These are phyloP conservation scores for Thalassiosira mediterranea DNA, from an alignment of 352 stramenopile genomes.

Conservation along the genomic window DNA sequence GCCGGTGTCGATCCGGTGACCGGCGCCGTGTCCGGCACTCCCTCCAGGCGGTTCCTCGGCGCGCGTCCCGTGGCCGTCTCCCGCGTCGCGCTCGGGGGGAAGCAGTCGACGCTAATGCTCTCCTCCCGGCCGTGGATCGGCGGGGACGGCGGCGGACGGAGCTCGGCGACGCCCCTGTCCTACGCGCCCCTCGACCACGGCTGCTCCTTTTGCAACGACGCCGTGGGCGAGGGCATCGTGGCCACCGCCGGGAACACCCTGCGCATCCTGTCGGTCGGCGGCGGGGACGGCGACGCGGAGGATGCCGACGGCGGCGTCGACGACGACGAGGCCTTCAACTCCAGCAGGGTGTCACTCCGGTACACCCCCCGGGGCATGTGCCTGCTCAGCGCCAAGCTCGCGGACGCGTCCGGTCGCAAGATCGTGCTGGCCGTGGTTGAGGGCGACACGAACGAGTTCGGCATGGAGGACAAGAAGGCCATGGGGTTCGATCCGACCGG, in stretches of 20 bases:
- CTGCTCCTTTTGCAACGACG: conserved; percentile 94
- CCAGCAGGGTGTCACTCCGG: conserved; percentile 92
- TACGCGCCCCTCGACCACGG: conserved; percentile 94
- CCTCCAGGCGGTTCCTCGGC: conserved; percentile 93
- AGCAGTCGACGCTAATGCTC: conserved; percentile 92
- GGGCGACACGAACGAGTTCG: conserved; percentile 96
- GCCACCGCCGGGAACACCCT: conserved; percentile 94
- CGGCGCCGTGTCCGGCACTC: conserved; percentile 69
- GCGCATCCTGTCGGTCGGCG: conserved; percentile 93
- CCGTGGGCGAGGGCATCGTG: conserved; percentile 96
- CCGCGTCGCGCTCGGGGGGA: conserved; percentile 89
- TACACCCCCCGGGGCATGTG: conserved; percentile 97
- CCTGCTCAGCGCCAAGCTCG: conserved; percentile 84
- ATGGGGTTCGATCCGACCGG: conserved; percentile 78
- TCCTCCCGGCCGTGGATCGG: conserved; percentile 95
- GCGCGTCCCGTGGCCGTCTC: conserved; percentile 92
- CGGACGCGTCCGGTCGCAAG: conserved; percentile 52
- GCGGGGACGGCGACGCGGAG: conserved; percentile 31
- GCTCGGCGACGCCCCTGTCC: conserved; percentile 91
- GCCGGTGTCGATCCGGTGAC: conserved; percentile 82
- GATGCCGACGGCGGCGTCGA: conserved; percentile 87
- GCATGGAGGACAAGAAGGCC: conserved; percentile 88
- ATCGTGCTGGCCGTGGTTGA: conserved; percentile 95
- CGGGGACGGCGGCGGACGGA: conserved; percentile 68
- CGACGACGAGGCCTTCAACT: conserved; percentile 93